A percentile compares a stretch with the other conserved stretches of the same genome.
phyloP scores from a whole-genome alignment of 139 green algal genomes.

The Chlamydomonas incerta region DNA sequence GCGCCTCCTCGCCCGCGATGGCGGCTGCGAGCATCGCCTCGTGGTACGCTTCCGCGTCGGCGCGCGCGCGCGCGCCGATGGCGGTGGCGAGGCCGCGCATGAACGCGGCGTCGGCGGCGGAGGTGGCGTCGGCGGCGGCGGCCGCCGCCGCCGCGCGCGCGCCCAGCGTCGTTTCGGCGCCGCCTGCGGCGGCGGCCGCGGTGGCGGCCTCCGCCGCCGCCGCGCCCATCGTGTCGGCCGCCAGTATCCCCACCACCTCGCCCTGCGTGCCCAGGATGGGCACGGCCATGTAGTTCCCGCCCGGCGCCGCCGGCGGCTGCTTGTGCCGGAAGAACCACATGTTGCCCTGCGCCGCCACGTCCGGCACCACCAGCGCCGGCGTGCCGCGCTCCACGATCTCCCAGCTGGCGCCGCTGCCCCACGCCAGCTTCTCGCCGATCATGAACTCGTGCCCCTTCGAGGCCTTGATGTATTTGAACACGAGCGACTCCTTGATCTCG shows the following conservation, averaged over 20 bases:
- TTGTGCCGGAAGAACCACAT: constrained; percentile 24
- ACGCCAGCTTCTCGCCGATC: constrained; percentile 48
- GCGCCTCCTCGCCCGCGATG: not conserved
- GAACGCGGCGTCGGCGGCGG: constrained; percentile 10
- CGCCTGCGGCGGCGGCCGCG: not conserved
- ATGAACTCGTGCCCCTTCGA: constrained; percentile 47
- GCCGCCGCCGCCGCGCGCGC: not conserved
- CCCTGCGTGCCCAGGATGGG: constrained; percentile 42
- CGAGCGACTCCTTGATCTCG: constrained; percentile 39
- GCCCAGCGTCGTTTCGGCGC: too few relatives aligned
- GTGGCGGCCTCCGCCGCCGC: not conserved
- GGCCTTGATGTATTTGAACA: constrained; percentile 45
- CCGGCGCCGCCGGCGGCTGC: not conserved
- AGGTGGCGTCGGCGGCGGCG: not conserved
- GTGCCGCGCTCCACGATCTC: constrained; percentile 9
- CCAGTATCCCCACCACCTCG: constrained; percentile 53
- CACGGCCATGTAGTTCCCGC: constrained; percentile 40
- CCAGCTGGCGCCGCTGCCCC: constrained; percentile 44
- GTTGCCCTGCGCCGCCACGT: constrained; percentile 27
- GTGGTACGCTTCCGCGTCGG: not conserved
- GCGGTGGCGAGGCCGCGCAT: constrained; percentile 19
- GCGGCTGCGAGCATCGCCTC: constrained; percentile 34
- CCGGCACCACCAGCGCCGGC: constrained; percentile 19
- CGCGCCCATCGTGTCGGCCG: constrained; percentile 39
- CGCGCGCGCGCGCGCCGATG: constrained; percentile 4